Evolutionary conservation across 805 yeast genomes (phyloP).

Genomic region (Lipomyces anomalus): DNA sequence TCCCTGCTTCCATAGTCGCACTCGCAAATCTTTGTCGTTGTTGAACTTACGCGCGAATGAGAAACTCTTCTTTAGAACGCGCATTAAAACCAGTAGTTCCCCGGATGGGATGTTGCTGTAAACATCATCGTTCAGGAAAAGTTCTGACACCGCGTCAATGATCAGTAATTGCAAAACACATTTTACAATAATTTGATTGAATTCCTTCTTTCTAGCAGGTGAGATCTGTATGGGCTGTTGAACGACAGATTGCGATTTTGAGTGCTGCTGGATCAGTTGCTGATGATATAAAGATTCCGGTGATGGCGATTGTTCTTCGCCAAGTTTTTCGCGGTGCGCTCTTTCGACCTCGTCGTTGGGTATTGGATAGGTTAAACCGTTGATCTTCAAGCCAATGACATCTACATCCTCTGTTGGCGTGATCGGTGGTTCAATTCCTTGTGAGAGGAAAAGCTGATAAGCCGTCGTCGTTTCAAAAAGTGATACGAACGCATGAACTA

Average conservation of each 20-base stretch:
- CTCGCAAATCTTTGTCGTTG: slow-evolving; percentile 78
- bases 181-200: slow-evolving; percentile 76
- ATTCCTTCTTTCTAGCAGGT: slow-evolving; percentile 44
- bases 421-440: slow-evolving; percentile 44
- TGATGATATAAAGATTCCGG: neutral
- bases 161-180: slow-evolving; percentile 84
- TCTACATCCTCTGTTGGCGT: slow-evolving; percentile 16
- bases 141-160: slow-evolving; percentile 80
- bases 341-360: slow-evolving; percentile 13
- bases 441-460: slow-evolving; percentile 53
- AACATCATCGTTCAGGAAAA: slow-evolving; percentile 55
- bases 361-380: slow-evolving; percentile 11
- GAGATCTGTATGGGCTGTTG: slow-evolving; percentile 11
- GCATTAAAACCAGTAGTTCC: slow-evolving; percentile 54
- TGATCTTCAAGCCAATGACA: slow-evolving; percentile 14
- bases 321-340: slow-evolving; percentile 16
- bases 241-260: neutral
- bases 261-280: neutral
- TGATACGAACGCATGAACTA: slow-evolving; percentile 57
- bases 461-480: slow-evolving; percentile 84
- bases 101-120: slow-evolving; percentile 63
- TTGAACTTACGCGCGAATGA: slow-evolving; percentile 82
- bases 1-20: slow-evolving; percentile 86
- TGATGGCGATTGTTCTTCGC: too few relatives aligned
- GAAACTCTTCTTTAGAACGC: slow-evolving; percentile 61